These are phyloP conservation scores for Alnus glutinosa DNA, from an alignment of 306 rosid species.

Conservation along the genomic window DNA sequence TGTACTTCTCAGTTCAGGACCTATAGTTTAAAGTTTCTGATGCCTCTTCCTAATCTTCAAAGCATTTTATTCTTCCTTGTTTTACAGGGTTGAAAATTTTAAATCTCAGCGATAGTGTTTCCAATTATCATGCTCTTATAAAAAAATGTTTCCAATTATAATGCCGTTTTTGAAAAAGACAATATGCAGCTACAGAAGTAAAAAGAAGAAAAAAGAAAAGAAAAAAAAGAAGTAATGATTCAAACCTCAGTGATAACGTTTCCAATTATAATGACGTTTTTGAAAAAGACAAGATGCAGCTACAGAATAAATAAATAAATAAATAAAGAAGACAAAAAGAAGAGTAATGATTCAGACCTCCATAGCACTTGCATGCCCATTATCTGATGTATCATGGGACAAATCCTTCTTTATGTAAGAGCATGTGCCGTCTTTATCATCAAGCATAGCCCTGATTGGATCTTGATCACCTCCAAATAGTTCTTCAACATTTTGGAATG, in stretches of 20 bases:
- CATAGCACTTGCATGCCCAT: constrained; percentile 38
- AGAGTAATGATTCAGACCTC: constrained; percentile 48
- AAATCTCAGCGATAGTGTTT: constrained; percentile 37
- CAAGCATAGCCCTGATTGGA: constrained; percentile 43
- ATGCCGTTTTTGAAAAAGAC: background rate
- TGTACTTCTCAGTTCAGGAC: constrained; percentile 11
- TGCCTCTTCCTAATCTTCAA: constrained; percentile 14
- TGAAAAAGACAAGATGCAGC: background rate
- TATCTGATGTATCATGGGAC: constrained; percentile 52
- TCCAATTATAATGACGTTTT: background rate
- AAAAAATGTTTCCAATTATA: background rate
- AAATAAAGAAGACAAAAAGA: background rate
- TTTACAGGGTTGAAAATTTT: constrained; percentile 11
- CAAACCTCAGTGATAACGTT: constrained; percentile 39
- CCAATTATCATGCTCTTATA: too few species aligned
- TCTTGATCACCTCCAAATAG: constrained; percentile 77
- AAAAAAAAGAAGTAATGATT: constrained; percentile 11
- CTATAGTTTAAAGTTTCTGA: background rate
- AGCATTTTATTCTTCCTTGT: background rate
- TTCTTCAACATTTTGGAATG: constrained; percentile 77
- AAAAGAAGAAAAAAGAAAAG: background rate
- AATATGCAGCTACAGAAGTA: background rate
- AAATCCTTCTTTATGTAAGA: constrained; percentile 55
- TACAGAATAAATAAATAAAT: background rate
- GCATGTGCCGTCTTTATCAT: constrained; percentile 51